Base-by-base conservation (phyloP, 495 filamentous ascomycete genomes). In the Neurospora cerealis region DNA sequence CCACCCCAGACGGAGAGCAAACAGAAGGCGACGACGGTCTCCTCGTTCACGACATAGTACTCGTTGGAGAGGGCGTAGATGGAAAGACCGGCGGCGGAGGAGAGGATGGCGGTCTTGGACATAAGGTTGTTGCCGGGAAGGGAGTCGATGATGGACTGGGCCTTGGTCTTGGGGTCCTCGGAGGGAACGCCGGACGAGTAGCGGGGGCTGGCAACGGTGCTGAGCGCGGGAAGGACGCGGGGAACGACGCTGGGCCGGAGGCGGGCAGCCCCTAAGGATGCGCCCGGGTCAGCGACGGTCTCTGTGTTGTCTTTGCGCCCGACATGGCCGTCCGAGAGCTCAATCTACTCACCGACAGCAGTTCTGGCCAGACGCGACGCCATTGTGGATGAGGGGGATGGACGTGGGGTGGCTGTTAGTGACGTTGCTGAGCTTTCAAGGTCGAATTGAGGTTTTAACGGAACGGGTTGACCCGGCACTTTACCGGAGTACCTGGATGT, bases 41-140 rank as follows among this genome's bases (percentile, higher is more conserved):
- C 96, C 87, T 98, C 95, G 86, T 98, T 99, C 83, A 99, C 87
- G 82, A 99, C 93, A 84, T 98, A 99, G 87, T 98, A 91, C 87
- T 99, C 96, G 85, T 97, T 99, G 91, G 92, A 95, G 86, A 99
- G 94, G 80, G 96, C 96, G 80, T 94, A 96, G 79, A 97, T 88
- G 77, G 93, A 94, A 75, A 95, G 81, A 86, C 93, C 95, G 81
- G 96, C 93, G 73, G 90, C 91, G 73, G 93, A 94, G 78, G 96
- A 98, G 73, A 99, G 90, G 83, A 97, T 93, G 80, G 96, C 96
- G 75, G 93, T 94, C 90, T 98, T 99, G 83, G 93, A 94, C 82
- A 96, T 83, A 77, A 97, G 87, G 77, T 88, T 91, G 87, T 87
- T 93, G 78, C 95, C 92, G 77, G 94, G 93, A 66, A 99, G 86